Percentiles rank a stretch among this genome's conserved stretches.
Evolutionary conservation across 768 basidiomycete genomes (phyloP).

Genomic region (Vararia minispora): DNA sequence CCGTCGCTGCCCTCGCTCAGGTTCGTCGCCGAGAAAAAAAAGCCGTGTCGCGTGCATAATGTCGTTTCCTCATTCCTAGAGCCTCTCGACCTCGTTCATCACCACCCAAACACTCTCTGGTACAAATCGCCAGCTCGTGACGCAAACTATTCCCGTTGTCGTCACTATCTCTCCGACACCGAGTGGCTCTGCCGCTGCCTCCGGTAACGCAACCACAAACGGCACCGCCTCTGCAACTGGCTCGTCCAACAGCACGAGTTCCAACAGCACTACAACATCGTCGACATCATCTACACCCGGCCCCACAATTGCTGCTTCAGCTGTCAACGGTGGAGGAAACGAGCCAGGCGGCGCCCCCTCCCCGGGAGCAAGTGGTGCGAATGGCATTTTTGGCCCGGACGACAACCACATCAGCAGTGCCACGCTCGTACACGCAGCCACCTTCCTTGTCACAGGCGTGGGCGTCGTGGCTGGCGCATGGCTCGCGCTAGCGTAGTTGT

Average conservation of each 20-base stretch:
- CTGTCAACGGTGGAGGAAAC: conserved; percentile 40
- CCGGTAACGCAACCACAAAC: conserved; percentile 7
- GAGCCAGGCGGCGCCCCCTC: conserved; percentile 40
- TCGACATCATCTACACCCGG: conserved; percentile 28
- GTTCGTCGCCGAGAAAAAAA: conserved; percentile 15
- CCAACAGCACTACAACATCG: conserved; percentile 22
- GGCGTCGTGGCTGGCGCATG: conserved; percentile 24
- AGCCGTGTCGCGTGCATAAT: too few relatives aligned
- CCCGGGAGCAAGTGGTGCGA: conserved; percentile 37
- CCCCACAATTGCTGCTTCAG: conserved; percentile 51
- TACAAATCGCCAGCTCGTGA: conserved; percentile 30
- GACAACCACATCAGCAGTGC: conserved; percentile 57
- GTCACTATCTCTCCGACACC: conserved; percentile 34
- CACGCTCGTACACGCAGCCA: too few relatives aligned
- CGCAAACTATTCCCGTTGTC: conserved; percentile 29
- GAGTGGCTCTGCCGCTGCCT: conserved; percentile 13
- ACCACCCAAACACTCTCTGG: conserved; percentile 26
- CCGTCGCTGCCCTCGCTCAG: conserved; percentile 21
- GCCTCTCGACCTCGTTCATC: conserved; percentile 16
- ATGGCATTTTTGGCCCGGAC: conserved; percentile 51
- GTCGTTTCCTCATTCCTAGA: conserved; percentile 1
- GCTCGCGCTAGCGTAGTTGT: conserved; percentile 10
- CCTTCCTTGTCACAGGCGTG: conserved; percentile 32
- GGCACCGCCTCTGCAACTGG: conserved; percentile 15
- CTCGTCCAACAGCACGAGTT: conserved; percentile 14